Conservation (phyloP, 1,284 basidiomycete species). For the Moesziomyces sp. region DNA sequence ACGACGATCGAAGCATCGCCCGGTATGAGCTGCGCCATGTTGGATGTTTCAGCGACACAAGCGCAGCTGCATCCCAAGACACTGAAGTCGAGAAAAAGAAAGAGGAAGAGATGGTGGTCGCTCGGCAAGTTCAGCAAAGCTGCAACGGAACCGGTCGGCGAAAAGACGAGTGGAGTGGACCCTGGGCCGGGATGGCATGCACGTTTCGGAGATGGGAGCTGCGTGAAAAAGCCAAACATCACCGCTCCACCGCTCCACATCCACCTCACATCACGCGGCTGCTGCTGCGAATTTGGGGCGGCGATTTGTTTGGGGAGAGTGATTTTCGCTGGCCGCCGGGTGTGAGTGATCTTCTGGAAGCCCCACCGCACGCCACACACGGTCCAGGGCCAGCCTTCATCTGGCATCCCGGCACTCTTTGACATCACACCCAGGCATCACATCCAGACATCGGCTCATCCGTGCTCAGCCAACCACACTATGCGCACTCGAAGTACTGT, state of each 20-base stretch:
- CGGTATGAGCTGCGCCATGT: conserved; percentile 42
- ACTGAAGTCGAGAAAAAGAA: background rate
- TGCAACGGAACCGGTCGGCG: background rate
- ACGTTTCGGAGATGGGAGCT: too few species aligned
- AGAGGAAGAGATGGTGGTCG: conserved; percentile 1
- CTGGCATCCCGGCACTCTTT: background rate
- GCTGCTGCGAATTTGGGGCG: background rate
- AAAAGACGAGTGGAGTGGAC: background rate
- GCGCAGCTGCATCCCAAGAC: background rate
- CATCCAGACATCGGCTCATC: too few species aligned
- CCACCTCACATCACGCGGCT: too few species aligned
- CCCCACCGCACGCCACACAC: background rate
- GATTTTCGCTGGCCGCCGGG: background rate
- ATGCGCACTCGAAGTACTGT: background rate
- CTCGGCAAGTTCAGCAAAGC: background rate
- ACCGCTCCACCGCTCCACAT: too few species aligned
- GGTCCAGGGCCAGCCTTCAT: too few species aligned
- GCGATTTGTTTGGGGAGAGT: background rate
- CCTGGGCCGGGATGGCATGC: background rate
- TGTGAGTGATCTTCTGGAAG: too few species aligned
- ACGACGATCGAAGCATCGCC: conserved; percentile 50
- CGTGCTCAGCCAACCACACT: background rate
- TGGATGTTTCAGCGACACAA: background rate
- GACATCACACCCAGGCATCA: background rate
- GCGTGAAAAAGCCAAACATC: too few species aligned